Evolutionary conservation across 2,329 filamentous ascomycete genomes (phyloP), one percentile per base, ranked within the genome.

Genomic region (Beauveria brongniartii): DNA sequence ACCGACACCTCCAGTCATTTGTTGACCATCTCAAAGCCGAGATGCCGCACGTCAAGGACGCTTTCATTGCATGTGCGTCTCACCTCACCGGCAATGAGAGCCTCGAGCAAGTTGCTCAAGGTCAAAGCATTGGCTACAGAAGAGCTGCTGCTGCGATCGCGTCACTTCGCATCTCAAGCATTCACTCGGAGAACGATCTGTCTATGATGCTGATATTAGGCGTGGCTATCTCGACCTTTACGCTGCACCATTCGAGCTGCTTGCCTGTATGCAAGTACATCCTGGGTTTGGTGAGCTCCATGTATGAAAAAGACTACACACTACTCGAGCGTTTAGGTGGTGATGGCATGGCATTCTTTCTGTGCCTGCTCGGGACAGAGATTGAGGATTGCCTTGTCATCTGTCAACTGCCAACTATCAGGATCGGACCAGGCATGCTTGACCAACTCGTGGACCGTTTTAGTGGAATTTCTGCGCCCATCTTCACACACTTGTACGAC

Each of bases 301-400:
- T 50, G 46, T 55, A 47, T 37, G 48, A 59, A 26, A 54, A 55
- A 7, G 50, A 53, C 24, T 5, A 20, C 18, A 56, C 30, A 8
- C 26, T 63, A 10, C 26, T 48, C 44, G 22, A 52, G 24, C 51
- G 61, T n/a, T 24, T 63, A 6, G 48, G 37, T 28, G 22, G 41
- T 10, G 57, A 63, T 37, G 52, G 51, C 20, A 18, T 47, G 18
- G 61, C 61, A 16, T 63, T 61, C 26, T 44, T 63, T 12, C 16
- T 63, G n/a, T 63, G 61, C 22, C 57, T 63, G 6, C 34, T 61
- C 8, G 61, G 61, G 20, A 63, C 61, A 8, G 61, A 63, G 26
- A 63, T 43, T 12, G 61, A 63, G 44, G 47, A 46, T 8, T 63
- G 61, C 20, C 28, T 53, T 30, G 40, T 63, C 26, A 59, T 24